Percentiles rank a stretch among this genome's conserved stretches.
Conservation (phyloP, 257 asterid species). For the Cynanchum wilfordii region DNA sequence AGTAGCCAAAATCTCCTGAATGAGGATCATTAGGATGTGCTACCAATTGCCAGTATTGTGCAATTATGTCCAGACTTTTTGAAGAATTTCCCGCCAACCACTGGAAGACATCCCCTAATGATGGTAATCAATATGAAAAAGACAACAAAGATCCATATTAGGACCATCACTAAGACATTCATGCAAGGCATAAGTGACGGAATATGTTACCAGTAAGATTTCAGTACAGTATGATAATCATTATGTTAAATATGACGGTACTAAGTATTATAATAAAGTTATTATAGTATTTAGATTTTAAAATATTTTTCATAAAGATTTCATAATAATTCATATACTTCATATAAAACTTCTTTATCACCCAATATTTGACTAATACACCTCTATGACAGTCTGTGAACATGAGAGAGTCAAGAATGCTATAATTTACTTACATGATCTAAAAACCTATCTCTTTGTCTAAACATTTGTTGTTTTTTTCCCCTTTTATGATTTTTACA, state of each 20-base stretch:
- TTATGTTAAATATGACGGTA: no score
- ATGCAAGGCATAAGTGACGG: background rate
- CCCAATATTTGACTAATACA: no score
- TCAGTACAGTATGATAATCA: no score
- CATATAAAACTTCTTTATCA: no score
- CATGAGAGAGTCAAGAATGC: background rate
- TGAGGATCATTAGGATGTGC: slow-evolving; percentile 65
- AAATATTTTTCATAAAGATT: no score
- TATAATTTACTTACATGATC: background rate
- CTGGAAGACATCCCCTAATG: slow-evolving; percentile 71
- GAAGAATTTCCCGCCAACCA: slow-evolving; percentile 93
- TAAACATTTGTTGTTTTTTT: background rate
- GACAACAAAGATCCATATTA: background rate
- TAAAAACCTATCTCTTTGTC: background rate
- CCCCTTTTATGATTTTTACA: background rate
- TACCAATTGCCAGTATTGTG: slow-evolving; percentile 77
- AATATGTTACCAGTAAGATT: background rate
- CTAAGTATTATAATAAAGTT: no score
- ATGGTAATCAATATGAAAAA: slow-evolving; percentile 8
- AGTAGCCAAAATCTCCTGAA: slow-evolving; percentile 78
- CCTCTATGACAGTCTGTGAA: no score
- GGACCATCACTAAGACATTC: background rate
- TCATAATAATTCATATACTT: no score
- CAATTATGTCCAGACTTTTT: slow-evolving; percentile 63
- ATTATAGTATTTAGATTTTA: no score